These are phyloP conservation scores for Cordyceps javanica DNA, from an alignment of 2,329 filamentous ascomycete genomes.

Conservation along the genomic window DNA sequence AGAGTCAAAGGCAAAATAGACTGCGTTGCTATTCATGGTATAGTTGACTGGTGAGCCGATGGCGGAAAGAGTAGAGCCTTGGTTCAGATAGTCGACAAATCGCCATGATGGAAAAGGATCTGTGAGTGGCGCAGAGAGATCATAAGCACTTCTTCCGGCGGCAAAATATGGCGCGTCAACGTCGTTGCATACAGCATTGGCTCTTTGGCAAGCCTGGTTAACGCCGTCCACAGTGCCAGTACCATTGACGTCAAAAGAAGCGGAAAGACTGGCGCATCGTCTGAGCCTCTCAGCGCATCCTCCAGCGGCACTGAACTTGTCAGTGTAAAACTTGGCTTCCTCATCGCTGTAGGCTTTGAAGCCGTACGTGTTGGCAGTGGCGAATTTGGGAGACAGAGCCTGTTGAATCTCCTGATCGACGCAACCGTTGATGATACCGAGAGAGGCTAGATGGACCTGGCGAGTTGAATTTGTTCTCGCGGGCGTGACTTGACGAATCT, in stretches of 20 bases:
- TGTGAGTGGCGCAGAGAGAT: constrained; percentile 48
- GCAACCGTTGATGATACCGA: constrained; percentile 68
- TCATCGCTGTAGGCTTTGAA: constrained; percentile 50
- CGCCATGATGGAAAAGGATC: constrained; percentile 59
- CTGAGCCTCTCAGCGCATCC: constrained; percentile 51
- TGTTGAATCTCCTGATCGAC: constrained; percentile 59
- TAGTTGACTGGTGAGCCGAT: constrained; percentile 59
- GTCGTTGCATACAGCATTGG: constrained; percentile 36
- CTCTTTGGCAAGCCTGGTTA: constrained; percentile 46
- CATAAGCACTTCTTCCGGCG: constrained; percentile 52
- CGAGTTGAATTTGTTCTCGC: constrained; percentile 45
- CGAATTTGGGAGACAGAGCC: constrained; percentile 50
- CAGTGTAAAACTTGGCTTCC: constrained; percentile 40
- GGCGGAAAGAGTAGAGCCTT: constrained; percentile 47
- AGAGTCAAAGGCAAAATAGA: constrained; percentile 40
- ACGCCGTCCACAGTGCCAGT: constrained; percentile 32
- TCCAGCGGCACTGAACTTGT: constrained; percentile 23
- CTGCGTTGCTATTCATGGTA: constrained; percentile 41
- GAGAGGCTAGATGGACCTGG: constrained; percentile 52
- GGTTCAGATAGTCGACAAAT: constrained; percentile 60
- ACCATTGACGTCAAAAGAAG: constrained; percentile 32
- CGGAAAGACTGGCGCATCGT: constrained; percentile 41
- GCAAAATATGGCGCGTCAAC: constrained; percentile 52
- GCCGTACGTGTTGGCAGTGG: constrained; percentile 60
- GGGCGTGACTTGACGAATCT: constrained; percentile 43